Evolutionary conservation across 306 rosid species (phyloP), one percentile per base, ranked within the genome.

Genomic region (Neltuma alba): DNA sequence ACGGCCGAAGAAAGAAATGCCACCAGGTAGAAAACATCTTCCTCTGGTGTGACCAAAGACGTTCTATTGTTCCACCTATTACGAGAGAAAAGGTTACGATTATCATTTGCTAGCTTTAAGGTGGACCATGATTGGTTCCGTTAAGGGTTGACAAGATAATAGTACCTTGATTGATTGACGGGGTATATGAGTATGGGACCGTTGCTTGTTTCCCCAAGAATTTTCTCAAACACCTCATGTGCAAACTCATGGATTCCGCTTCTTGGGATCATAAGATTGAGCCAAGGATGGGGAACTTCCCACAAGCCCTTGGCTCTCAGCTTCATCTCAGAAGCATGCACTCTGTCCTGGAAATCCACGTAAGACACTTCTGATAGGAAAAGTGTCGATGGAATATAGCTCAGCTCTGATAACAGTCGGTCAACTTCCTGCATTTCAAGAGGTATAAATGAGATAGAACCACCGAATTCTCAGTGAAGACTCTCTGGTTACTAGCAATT

Each of bases 171-270:
- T 87, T 91, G 94, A 87, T 96, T 90, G 80, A 90, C 92, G 33
- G 99, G 99, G 88, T 90, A 96, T 70, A 96, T 88, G 74, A 96
- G 86, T 79, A 93, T 85, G 71, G 98, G 99, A 30, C 98, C 99
- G 57, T 90, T 96, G 77, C 87, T 90, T 38, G 89, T 82, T 80
- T 90, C 87, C 72, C 50, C 76, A 37, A 96, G 93, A 76, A 91
- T 91, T 63, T 91, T 88, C 44, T 54, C 61, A 20, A 54, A 54
- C 27, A 54, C 30, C 61, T 54, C 30, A 21, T 54, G 61, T 21
- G 28, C 30, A 9, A 54, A 54, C 61, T 54, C 61, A 23, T 54
- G 30, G 9, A 54, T 54, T 54, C 5, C 9, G 61, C 61, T 54
- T 21, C 61, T 54, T 54, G 61, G 61, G 61, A 54, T 54, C 61